These are phyloP conservation scores for Boletus coccyginus DNA, from an alignment of 768 basidiomycete species.

Conservation along the genomic window DNA sequence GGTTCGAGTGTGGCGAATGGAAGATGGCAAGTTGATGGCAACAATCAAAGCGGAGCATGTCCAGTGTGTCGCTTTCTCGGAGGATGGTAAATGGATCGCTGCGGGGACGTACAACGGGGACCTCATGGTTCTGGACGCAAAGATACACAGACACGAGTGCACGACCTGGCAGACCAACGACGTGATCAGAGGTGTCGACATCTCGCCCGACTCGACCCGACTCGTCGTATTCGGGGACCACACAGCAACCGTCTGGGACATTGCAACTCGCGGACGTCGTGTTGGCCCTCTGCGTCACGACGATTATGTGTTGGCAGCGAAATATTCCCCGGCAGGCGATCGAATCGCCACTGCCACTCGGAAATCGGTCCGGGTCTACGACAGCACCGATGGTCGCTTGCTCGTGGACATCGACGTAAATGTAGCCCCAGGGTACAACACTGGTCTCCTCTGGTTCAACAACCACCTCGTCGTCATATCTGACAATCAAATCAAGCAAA, in stretches of 20 bases:
- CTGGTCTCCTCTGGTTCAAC: background rate
- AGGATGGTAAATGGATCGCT: background rate
- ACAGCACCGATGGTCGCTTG: background rate
- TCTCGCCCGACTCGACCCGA: conserved; percentile 2
- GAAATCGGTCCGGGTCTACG: background rate
- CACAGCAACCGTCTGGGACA: background rate
- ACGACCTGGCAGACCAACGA: background rate
- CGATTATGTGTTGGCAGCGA: background rate
- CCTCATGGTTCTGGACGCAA: background rate
- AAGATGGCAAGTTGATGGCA: background rate
- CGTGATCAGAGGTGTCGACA: background rate
- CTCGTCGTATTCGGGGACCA: background rate
- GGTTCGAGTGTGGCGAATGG: background rate
- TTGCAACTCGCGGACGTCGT: background rate
- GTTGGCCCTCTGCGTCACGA: background rate
- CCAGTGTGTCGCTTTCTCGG: background rate
- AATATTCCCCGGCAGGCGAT: background rate
- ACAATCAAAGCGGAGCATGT: background rate
- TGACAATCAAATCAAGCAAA: background rate
- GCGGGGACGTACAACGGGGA: background rate
- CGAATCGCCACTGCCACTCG: background rate
- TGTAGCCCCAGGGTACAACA: background rate
- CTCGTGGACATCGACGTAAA: background rate
- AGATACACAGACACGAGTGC: background rate
- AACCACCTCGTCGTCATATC: background rate